A percentile compares a stretch with the other conserved stretches of the same genome.
These are phyloP conservation scores for Usnea hakonensis DNA, from an alignment of 495 filamentous ascomycete species.

Conservation along the genomic window DNA sequence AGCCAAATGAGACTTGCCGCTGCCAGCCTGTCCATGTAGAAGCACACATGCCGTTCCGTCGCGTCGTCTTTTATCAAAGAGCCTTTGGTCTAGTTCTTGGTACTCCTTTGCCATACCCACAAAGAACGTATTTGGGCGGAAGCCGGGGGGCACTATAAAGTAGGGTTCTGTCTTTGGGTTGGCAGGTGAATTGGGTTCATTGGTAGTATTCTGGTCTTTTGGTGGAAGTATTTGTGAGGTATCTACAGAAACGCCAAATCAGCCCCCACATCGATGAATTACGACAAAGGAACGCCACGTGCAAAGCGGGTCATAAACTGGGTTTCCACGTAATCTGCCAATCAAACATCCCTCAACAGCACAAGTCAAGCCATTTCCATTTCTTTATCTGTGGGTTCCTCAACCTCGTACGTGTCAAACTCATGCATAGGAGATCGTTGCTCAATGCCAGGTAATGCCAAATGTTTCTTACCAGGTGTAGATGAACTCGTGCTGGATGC, in stretches of 20 bases:
- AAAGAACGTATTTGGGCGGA: slow-evolving; percentile 71
- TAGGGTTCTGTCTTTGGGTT: slow-evolving; percentile 22
- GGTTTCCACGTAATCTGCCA: neutral
- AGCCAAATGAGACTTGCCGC: slow-evolving; percentile 76
- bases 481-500: slow-evolving; percentile 17
- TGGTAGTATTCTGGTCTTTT: slow-evolving; percentile 15
- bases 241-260: slow-evolving; percentile 26
- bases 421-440: slow-evolving; percentile 13
- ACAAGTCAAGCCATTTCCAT: slow-evolving; percentile 10
- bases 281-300: neutral
- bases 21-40: slow-evolving; percentile 65
- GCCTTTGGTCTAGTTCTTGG: slow-evolving; percentile 55
- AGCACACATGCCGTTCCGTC: slow-evolving; percentile 61
- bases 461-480: slow-evolving; percentile 22
- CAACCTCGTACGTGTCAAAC: slow-evolving; percentile 25
- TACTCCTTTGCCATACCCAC: slow-evolving; percentile 67
- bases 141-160: slow-evolving; percentile 66
- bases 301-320: neutral
- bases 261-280: slow-evolving; percentile 12
- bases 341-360: neutral
- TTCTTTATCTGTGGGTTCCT: slow-evolving; percentile 28
- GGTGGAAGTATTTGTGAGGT: slow-evolving; percentile 23
- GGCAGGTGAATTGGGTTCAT: slow-evolving; percentile 8
- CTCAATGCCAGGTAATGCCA: slow-evolving; percentile 19
- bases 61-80: slow-evolving; percentile 56